Base-by-base conservation (phyloP, 805 yeast genomes). In the Lachancea dasiensis region DNA sequence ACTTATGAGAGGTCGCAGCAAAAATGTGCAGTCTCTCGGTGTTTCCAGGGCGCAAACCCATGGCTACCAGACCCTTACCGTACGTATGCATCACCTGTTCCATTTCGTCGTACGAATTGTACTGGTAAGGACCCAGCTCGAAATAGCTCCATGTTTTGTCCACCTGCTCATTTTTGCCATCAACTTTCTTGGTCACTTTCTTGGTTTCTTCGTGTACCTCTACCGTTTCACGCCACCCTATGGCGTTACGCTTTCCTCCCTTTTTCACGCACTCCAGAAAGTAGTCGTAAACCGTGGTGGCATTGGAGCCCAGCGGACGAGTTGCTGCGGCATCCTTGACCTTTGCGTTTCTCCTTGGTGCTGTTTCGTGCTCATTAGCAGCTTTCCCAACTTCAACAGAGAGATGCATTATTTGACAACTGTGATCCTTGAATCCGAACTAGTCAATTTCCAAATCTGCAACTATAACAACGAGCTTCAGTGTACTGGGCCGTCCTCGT, bases 91-190 rank as follows among this genome's bases (percentile, higher is more conserved):
- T 68, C 17, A 69, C 56, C 29, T 63, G 56, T 38, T 63, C 61
- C 37, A 86, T 67, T 52, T 86, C 75, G 22, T 65, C 65, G 60
- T 68, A 87, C 5, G 81, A 71, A 38, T 79, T 70, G 61, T 71
- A 81, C 42, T 77, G 64, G 67, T 87, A 92, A 31, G 75, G 74
- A 6, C 86, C 72, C 54, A 81, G 66, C 64, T 92, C 96, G 59
- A 74, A 92, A 63, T 68, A 90, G 38, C 72, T 64, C 98, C 98
- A 92, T 38, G 79, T 79, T 67, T 92, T 92, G 54, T 83, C 86
- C 34, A 81, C 81, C 48, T 75, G 68, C 20, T 63, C 66, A 39
- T 75, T 75, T 57, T 81, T 72, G 42, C 97, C 97, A 50, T 89
- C 83, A 33, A 92, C 67, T 36, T 74, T 56, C 67, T 86, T 89